Conservation (phyloP, 192 early-diverging fungal genomes). For the Backusella circina region DNA sequence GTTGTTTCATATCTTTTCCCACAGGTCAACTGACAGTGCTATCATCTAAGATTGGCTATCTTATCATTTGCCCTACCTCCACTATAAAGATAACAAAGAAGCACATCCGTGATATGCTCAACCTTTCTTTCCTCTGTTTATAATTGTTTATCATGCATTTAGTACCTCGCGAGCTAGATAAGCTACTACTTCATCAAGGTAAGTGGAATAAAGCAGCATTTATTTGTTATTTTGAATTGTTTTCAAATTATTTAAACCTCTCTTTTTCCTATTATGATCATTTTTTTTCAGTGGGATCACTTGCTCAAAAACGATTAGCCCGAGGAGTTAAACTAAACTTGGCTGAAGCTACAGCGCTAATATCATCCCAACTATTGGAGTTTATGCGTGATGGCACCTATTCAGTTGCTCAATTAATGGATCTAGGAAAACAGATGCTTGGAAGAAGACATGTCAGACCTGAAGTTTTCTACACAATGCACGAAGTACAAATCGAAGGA, state of each 20-base stretch:
- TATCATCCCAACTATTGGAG: constrained; percentile 82
- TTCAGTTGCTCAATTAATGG: constrained; percentile 85
- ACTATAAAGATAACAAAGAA: neutral
- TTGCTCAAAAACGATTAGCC: constrained; percentile 90
- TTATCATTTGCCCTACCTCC: neutral
- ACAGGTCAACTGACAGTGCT: neutral
- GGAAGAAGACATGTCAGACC: constrained; percentile 82
- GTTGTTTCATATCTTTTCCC: neutral
- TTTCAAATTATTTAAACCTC: neutral
- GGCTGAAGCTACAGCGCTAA: constrained; percentile 82
- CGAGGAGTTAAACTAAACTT: constrained; percentile 87
- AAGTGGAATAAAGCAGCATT: too few relatives aligned
- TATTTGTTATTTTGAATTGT: neutral
- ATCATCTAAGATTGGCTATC: neutral
- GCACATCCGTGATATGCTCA: neutral
- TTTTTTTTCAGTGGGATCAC: constrained; percentile 53
- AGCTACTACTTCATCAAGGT: constrained; percentile 78
- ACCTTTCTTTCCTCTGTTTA: neutral
- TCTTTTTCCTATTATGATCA: neutral
- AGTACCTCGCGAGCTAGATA: constrained; percentile 91
- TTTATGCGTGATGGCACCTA: constrained; percentile 88
- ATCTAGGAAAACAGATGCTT: constrained; percentile 81
- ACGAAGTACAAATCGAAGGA: constrained; percentile 88
- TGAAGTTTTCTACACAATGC: constrained; percentile 62
- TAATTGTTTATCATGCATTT: constrained; percentile 56